These are phyloP conservation scores for Catenaria anguillulae DNA, from an alignment of 371 early-diverging fungal genomes.

Conservation along the genomic window DNA sequence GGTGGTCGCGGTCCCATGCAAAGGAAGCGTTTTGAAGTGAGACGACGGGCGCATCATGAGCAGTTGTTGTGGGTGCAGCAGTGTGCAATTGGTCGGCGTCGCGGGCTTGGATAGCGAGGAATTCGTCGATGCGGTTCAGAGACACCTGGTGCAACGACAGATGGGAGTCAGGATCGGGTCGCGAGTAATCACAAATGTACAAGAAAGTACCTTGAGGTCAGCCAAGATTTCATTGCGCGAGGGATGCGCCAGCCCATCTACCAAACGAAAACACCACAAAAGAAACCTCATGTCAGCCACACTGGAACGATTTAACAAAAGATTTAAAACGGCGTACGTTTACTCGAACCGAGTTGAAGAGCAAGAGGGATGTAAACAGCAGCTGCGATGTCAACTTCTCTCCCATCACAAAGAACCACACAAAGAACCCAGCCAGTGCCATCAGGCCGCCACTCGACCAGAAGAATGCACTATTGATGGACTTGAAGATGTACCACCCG, in stretches of 20 bases:
- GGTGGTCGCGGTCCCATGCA: constrained; percentile 13
- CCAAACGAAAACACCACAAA: too few relatives aligned
- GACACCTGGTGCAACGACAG: too few relatives aligned
- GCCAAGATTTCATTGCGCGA: neutral
- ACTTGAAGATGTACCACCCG: neutral
- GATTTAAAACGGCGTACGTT: too few relatives aligned
- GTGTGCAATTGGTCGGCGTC: neutral
- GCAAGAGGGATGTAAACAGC: neutral
- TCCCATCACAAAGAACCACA: neutral
- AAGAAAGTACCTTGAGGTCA: too few relatives aligned
- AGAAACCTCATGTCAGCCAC: too few relatives aligned
- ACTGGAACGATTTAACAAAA: too few relatives aligned
- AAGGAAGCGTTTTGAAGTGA: neutral
- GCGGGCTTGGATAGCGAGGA: neutral
- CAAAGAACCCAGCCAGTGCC: neutral
- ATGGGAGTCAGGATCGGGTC: too few relatives aligned
- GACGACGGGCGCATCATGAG: neutral
- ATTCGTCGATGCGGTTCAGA: neutral
- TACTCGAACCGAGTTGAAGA: neutral
- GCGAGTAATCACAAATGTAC: too few relatives aligned
- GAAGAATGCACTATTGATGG: neutral
- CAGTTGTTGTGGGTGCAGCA: too few relatives aligned
- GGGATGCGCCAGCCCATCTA: constrained; percentile 1
- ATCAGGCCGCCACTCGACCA: neutral
- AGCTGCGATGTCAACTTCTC: neutral